phyloP scores from a whole-genome alignment of 2,329 filamentous ascomycete genomes.

The Metarhizium anisopliae region DNA sequence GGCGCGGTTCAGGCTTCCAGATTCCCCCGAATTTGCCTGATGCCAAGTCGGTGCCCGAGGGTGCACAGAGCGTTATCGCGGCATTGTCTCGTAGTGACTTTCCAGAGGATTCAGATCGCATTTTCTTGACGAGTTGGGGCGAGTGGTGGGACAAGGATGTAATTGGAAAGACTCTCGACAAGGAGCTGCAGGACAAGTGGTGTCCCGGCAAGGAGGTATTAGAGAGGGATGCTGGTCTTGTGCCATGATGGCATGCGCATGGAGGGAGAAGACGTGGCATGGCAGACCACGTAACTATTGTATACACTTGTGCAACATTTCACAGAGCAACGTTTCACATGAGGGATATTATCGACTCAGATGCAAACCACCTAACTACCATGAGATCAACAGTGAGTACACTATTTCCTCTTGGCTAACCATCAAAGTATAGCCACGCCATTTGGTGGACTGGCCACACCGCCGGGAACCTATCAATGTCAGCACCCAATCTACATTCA shows the following conservation, averaged over 20 bases:
- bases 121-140: slow-evolving; percentile 47
- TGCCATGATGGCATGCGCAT: not conserved
- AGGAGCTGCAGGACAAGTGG: slow-evolving; percentile 42
- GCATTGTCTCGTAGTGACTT: slow-evolving; percentile 37
- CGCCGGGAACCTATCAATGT: slow-evolving; percentile 19
- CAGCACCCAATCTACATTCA: not conserved
- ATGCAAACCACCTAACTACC: too few species aligned
- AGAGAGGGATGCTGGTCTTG: slow-evolving; percentile 30
- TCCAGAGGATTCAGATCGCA: slow-evolving; percentile 39
- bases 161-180: slow-evolving; percentile 32
- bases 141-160: slow-evolving; percentile 44
- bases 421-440: slow-evolving; percentile 28
- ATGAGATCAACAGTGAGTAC: too few species aligned
- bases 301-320: too few species aligned
- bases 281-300: too few species aligned
- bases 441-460: slow-evolving; percentile 29
- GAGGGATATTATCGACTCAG: not conserved
- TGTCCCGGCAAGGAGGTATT: slow-evolving; percentile 36
- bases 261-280: not conserved
- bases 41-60: slow-evolving; percentile 38
- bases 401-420: not conserved
- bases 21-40: slow-evolving; percentile 28
- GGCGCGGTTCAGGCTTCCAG: slow-evolving; percentile 19
- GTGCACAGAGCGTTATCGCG: slow-evolving; percentile 34
- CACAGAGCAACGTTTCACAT: not conserved